Base-by-base conservation (phyloP, 345 rosid genomes). In the Melaleuca quinquenervia region DNA sequence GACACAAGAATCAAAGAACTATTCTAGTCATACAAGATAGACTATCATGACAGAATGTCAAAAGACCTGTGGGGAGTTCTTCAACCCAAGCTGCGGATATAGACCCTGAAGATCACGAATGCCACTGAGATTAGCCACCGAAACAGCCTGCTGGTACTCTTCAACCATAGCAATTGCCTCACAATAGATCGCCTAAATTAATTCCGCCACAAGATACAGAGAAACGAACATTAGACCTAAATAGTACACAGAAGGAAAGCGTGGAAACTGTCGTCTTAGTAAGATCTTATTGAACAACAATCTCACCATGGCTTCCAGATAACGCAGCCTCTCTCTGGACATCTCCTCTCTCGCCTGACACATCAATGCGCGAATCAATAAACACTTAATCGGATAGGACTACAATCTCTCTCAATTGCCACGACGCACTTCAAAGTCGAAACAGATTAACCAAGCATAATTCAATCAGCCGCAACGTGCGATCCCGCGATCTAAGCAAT, bases 311-410 rank as follows among this genome's bases (percentile, higher is more conserved):
- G 98, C 95, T 94, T 97, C 99, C 85, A 97, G 91, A 86, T 96
- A 95, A 41, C 98, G 98, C 83, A 97, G 74, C 88, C 98, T 93
- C 92, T 96, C 98, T 82, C 94, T 92, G 49, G 93, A 93, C 98
- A 95, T 97, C 89, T 96, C 99, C 88, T 97, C 99, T 90, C 98
- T 94, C 18, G 98, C 99, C 98, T 96, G 92, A 87, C 89, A 89
- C 84, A 84, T 27, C 83, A 36, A 15, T 6, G 48, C 52, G 29
- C 85, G 49, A 49, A 26, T 58, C 27, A 74, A 82, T 20, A 64
- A 85, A 32, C 27, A 41, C n/a, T 44, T 21, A 29, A 48, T 75
- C 50, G 75, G 60, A 83, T 52, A 14, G 75, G 52, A 83, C 74
- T 36, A 24, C 53, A 86, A 86, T 49, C 51, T 78, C 74, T 56